Percentiles rank a stretch among this genome's conserved stretches.
These are phyloP conservation scores for Monosporozyma servazzii DNA, from an alignment of 805 yeast species.

Conservation along the genomic window DNA sequence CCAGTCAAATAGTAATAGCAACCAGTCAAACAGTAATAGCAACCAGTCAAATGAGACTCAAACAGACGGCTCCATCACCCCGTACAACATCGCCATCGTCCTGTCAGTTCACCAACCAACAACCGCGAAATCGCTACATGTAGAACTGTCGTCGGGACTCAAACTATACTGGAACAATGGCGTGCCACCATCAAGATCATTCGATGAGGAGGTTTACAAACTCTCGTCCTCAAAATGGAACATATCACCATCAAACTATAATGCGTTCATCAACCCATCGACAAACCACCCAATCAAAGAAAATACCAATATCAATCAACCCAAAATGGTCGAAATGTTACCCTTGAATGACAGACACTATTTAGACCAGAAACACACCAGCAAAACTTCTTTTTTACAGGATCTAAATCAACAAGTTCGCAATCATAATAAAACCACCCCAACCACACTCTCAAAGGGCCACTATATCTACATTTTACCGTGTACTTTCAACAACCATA, in stretches of 20 bases:
- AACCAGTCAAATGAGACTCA: no score
- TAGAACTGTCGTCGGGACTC: slow-evolving; percentile 37
- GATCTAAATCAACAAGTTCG: background rate
- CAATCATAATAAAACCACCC: slow-evolving; percentile 34
- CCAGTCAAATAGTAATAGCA: background rate
- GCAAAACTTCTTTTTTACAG: background rate
- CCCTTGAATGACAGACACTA: slow-evolving; percentile 7
- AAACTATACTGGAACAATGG: slow-evolving; percentile 46
- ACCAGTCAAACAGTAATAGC: no score
- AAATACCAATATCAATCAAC: slow-evolving; percentile 18
- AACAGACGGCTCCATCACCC: no score
- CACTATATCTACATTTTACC: slow-evolving; percentile 61
- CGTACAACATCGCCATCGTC: slow-evolving; percentile 46
- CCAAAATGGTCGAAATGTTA: slow-evolving; percentile 9
- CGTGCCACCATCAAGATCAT: slow-evolving; percentile 39
- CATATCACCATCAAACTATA: slow-evolving; percentile 27
- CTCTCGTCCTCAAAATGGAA: slow-evolving; percentile 43
- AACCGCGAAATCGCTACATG: slow-evolving; percentile 33
- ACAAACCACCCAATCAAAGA: no score
- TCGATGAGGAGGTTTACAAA: slow-evolving; percentile 39
- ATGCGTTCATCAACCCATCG: slow-evolving; percentile 27
- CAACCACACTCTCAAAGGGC: no score
- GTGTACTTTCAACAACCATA: slow-evolving; percentile 44
- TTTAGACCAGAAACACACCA: slow-evolving; percentile 6
- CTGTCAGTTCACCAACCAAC: slow-evolving; percentile 35